These are phyloP conservation scores for Pseudogymnoascus sp. DNA, from an alignment of 2,329 filamentous ascomycete genomes.

Conservation along the genomic window DNA sequence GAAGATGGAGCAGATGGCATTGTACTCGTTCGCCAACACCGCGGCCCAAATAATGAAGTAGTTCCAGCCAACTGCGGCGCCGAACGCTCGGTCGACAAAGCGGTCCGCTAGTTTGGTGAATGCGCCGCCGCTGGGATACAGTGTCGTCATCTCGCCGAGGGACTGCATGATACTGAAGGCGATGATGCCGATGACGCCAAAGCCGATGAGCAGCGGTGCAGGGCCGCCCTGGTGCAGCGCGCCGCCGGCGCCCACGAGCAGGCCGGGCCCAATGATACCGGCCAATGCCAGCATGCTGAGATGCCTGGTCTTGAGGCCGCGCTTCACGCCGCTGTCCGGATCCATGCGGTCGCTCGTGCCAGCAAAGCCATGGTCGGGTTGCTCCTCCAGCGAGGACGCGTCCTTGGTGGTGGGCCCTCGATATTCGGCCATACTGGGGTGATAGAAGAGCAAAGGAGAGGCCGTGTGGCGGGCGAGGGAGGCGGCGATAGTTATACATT, in stretches of 20 bases:
- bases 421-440: neutral
- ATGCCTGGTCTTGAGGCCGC: slow-evolving; percentile 61
- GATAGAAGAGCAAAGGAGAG: neutral
- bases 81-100: slow-evolving; percentile 64
- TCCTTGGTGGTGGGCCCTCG: neutral
- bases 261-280: slow-evolving; percentile 58
- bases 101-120: slow-evolving; percentile 65
- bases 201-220: slow-evolving; percentile 65
- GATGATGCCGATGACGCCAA: slow-evolving; percentile 63
- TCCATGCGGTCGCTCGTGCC: slow-evolving; percentile 30
- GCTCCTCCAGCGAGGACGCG: neutral
- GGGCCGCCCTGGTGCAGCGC: slow-evolving; percentile 64
- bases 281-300: slow-evolving; percentile 45
- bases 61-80: slow-evolving; percentile 63
- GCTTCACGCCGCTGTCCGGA: slow-evolving; percentile 58
- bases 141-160: slow-evolving; percentile 65
- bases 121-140: slow-evolving; percentile 64
- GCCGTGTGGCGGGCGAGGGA: neutral
- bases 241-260: slow-evolving; percentile 65
- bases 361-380: neutral
- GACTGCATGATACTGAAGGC: slow-evolving; percentile 54
- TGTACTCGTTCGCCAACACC: slow-evolving; percentile 65
- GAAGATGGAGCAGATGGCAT: slow-evolving; percentile 59
- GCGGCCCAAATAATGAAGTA: slow-evolving; percentile 63
- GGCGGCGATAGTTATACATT: neutral